Evolutionary conservation across 2,329 filamentous ascomycete species (phyloP), one percentile per base, ranked within the genome.

Genomic region (Xylaria sp.): DNA sequence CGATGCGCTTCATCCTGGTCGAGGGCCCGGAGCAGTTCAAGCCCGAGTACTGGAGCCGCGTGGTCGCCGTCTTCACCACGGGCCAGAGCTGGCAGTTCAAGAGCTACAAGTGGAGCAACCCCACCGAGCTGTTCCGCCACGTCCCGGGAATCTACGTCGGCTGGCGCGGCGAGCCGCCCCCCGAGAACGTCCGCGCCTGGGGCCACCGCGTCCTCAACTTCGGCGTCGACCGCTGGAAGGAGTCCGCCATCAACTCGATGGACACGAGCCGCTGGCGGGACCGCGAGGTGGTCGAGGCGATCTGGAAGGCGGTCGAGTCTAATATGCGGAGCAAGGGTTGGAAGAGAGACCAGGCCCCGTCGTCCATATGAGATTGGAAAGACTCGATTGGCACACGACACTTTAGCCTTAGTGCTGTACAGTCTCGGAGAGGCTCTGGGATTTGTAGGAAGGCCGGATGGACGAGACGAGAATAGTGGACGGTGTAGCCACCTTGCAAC

Each of bases 51-150:
- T 99, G 94, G 94, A 88, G 88, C 66, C 87, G 92, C 47, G 89
- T 99, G 6, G 94, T 97, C 1, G 94, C 90, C 11, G 92, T 99
- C 52, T 97, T 99, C 76, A 99, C 94, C 0, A 99, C 94, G 0
- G 94, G 94, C 29, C 94, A 99, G 76, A 87, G 89, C 8, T 99
- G 94, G 94, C 94, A 99, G 75, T 99, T 99, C 77, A 96, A 97
- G 76, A 90, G 86, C 63, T 99, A 99, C 82, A 96, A 96, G 74
- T 99, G 94, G 91, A 88, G 88, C 63, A 88, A 89, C 51, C 90
- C 94, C 0, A 82, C 86, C 13, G 94, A 97, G 68, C 80, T 99
- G 45, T 99, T 99, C 77, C 85, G 86, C 62, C 90, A 97, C 68
- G 90, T 91, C 2, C 80, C 91, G 13, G 94, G 94, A 51, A 78